Evolutionary conservation across 441 rosid genomes (phyloP).

Genomic region (Syzygium malaccense): DNA sequence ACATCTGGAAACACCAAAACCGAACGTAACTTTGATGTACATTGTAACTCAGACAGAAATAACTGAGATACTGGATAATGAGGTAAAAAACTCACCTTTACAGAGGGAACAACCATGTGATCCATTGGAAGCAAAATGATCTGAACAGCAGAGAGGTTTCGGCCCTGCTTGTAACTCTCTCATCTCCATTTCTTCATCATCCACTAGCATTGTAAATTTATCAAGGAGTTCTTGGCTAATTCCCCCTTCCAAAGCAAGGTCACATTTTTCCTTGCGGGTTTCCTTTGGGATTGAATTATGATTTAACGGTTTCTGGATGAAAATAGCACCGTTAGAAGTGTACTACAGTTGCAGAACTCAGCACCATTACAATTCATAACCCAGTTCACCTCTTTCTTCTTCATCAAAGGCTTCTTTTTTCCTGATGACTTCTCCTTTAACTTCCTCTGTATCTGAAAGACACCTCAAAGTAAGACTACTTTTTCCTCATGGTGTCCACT

Average conservation of each 20-base stretch:
- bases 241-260: constrained; percentile 48
- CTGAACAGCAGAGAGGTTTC: constrained; percentile 48
- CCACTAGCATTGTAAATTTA: constrained; percentile 44
- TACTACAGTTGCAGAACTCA: background rate
- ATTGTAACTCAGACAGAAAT: background rate
- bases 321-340: constrained; percentile 12
- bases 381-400: constrained; percentile 45
- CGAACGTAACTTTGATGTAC: background rate
- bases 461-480: background rate
- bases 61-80: background rate
- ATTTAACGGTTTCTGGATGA: constrained; percentile 42
- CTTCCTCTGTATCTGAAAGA: constrained; percentile 40
- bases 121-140: constrained; percentile 49
- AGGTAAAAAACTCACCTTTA: constrained; percentile 46
- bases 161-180: constrained; percentile 68
- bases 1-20: constrained; percentile 41
- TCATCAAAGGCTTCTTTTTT: constrained; percentile 42
- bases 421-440: constrained; percentile 37
- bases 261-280: constrained; percentile 51
- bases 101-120: constrained; percentile 61
- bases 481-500: background rate
- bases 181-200: constrained; percentile 90
- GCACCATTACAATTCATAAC: background rate
- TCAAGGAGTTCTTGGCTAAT: constrained; percentile 27
- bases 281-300: constrained; percentile 25